Conservation (phyloP, 1,139 yeast species). For the Saccharomyces pastorianus region DNA sequence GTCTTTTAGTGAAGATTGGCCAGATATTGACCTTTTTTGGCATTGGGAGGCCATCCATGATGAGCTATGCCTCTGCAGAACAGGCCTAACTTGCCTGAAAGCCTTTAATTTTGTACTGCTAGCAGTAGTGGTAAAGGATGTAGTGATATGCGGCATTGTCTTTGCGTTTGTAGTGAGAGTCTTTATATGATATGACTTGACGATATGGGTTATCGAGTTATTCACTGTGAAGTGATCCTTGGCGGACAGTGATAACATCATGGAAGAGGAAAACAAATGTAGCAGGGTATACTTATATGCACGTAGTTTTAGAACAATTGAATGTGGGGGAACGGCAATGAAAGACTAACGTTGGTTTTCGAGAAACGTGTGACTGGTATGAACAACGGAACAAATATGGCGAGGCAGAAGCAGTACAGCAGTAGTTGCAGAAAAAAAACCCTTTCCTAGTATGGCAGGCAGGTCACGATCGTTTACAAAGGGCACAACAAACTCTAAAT, state of each 20-base stretch:
- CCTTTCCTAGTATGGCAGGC: neutral
- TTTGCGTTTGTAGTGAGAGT: neutral
- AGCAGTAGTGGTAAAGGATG: neutral
- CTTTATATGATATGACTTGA: neutral
- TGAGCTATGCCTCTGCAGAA: neutral
- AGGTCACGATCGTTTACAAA: neutral
- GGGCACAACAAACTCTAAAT: neutral
- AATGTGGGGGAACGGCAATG: neutral
- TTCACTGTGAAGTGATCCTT: neutral
- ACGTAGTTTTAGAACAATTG: neutral
- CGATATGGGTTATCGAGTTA: neutral
- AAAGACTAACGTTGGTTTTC: neutral
- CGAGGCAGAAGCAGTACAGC: neutral
- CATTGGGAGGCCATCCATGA: neutral
- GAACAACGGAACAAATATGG: neutral
- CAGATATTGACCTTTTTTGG: neutral
- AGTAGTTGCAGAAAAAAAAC: neutral
- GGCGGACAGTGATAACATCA: neutral
- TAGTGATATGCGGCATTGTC: neutral
- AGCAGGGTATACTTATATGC: neutral
- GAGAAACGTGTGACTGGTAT: neutral
- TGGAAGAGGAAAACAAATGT: neutral
- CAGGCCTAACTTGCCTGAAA: neutral
- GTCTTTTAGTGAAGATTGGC: neutral
- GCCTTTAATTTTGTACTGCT: neutral